Conservation (phyloP, 306 rosid species). For the Echinosophora koreensis region DNA sequence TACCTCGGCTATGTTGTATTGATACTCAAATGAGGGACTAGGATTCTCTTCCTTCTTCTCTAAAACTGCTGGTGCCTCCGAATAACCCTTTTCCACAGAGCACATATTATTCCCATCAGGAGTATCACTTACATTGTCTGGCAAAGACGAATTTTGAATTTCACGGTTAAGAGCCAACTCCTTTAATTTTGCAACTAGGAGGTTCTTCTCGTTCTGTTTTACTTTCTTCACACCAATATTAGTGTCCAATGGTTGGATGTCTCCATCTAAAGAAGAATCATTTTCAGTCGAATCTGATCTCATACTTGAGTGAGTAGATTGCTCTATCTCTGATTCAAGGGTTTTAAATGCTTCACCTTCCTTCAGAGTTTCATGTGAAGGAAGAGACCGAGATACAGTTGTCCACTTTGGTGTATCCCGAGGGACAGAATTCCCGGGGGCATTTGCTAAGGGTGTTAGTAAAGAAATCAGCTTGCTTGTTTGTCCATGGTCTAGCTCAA, state of each 20-base stretch:
- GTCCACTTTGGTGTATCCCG: conserved; percentile 45
- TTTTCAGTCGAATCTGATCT: conserved; percentile 53
- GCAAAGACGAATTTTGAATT: conserved; percentile 50
- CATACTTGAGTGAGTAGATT: conserved; percentile 42
- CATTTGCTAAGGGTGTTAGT: conserved; percentile 56
- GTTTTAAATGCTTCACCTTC: conserved; percentile 51
- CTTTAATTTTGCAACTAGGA: conserved; percentile 62
- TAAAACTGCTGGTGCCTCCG: conserved; percentile 35
- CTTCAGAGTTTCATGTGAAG: conserved; percentile 43
- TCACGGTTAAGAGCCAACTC: conserved; percentile 52
- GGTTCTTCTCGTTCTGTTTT: conserved; percentile 56
- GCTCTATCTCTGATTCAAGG: conserved; percentile 46
- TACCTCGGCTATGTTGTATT: conserved; percentile 63
- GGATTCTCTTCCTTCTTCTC: conserved; percentile 56
- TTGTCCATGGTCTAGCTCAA: conserved; percentile 88
- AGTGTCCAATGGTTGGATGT: conserved; percentile 53
- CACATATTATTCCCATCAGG: conserved; percentile 36
- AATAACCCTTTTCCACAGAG: conserved; percentile 32
- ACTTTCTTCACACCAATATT: conserved; percentile 40
- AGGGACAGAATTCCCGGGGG: conserved; percentile 47
- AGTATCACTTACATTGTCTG: conserved; percentile 39
- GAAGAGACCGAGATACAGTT: conserved; percentile 45
- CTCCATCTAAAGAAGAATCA: conserved; percentile 48
- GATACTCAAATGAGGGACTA: conserved; percentile 50
- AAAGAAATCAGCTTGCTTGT: conserved; percentile 58